phyloP scores from a whole-genome alignment of 2,329 filamentous ascomycete species.

The Neofusicoccum laricinum region DNA sequence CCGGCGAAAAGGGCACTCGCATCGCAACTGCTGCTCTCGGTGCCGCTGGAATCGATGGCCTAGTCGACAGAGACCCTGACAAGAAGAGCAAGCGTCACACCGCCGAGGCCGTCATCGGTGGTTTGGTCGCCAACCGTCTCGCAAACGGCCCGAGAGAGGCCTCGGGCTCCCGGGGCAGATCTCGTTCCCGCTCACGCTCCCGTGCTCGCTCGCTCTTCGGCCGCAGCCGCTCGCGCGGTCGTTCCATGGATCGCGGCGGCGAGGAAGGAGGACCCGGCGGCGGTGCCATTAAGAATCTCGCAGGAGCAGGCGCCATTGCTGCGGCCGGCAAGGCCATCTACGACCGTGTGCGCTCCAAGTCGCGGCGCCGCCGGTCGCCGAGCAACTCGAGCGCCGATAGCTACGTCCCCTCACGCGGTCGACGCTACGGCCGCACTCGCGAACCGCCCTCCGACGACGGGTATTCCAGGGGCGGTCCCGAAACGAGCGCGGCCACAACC shows the following conservation, averaged over 20 bases:
- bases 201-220: slow-evolving; percentile 51
- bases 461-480: neutral
- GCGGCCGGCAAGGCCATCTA: slow-evolving; percentile 52
- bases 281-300: slow-evolving; percentile 48
- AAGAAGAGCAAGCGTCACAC: slow-evolving; percentile 78
- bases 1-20: slow-evolving; percentile 86
- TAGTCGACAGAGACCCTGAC: slow-evolving; percentile 65
- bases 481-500: slow-evolving; percentile 16
- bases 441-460: neutral
- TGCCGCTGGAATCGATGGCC: slow-evolving; percentile 80
- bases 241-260: slow-evolving; percentile 52
- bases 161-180: slow-evolving; percentile 55
- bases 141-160: slow-evolving; percentile 75
- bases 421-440: slow-evolving; percentile 26
- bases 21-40: slow-evolving; percentile 82
- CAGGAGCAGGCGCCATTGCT: slow-evolving; percentile 48
- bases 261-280: slow-evolving; percentile 29
- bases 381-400: slow-evolving; percentile 49
- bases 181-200: slow-evolving; percentile 59
- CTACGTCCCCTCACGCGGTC: slow-evolving; percentile 50
- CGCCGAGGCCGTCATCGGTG: slow-evolving; percentile 82
- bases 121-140: slow-evolving; percentile 79
- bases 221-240: slow-evolving; percentile 48
- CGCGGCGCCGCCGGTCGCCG: slow-evolving; percentile 44
- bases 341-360: slow-evolving; percentile 55